Base-by-base conservation (phyloP, 2,329 filamentous ascomycete species). In the Pseudogymnoascus sp. region DNA sequence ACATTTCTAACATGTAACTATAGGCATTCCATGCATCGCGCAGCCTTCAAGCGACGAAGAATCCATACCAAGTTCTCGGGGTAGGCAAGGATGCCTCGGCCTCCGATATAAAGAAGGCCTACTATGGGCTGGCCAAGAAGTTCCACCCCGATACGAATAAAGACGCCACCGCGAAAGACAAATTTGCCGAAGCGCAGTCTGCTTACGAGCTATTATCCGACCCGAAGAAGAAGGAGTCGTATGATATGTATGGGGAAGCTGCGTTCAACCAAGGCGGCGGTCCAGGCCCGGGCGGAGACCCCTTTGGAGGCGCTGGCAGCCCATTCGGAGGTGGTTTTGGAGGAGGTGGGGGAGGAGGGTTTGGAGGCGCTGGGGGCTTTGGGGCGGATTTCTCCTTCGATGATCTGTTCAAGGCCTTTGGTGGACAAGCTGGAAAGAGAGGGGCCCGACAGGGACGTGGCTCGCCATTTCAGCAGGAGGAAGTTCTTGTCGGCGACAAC, bases 121-220 rank as follows among this genome's bases (percentile, higher is more conserved):
- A 99, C 80, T 99, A 99, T 74, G 91, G 93, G 61, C 81, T 97
- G 65, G 95, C 95, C 19, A 99, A 99, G 78, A 99, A 97, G 74
- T 99, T 86, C 74, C 95, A 99, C 72, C 95, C 95, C 8, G 95
- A 99, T 75, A 97, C 95, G 36, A 99, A 97, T 81, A 97, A 97
- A 76, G 95, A 97, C 70, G 76, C 90, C 2, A 83, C 80, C n/a
- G 93, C 95, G 36, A 97, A 97, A 75, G 95, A 97, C 71, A 93
- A 90, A 71, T 99, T 99, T 72, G 84, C 88, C 67, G 93, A 97
- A 70, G 91, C 96, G 63, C 95, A 99, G 76, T 85, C 89, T 33
- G 91, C 95, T 23, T 99, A 99, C 77, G 95, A 99, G 76, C 82
- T 97, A 44, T 81, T 99, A 7, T 96, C 91, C 57, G 95, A 99